phyloP scores from a whole-genome alignment of 345 rosid genomes.

The Abelmoschus esculentus region DNA sequence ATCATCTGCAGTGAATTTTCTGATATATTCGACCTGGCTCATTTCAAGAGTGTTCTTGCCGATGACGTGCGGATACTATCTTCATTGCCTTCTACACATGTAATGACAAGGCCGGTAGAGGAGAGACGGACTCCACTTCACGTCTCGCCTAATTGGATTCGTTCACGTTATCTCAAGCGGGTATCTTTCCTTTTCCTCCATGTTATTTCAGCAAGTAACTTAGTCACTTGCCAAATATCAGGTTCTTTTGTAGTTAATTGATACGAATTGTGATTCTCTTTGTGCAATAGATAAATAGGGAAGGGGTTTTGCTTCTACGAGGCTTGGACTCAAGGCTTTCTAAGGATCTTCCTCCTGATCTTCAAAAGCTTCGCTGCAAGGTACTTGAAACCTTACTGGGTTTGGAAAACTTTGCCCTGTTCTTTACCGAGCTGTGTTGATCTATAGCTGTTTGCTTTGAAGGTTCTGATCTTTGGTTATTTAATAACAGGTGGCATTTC shows the following conservation, averaged over 20 bases:
- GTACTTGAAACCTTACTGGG: conserved; percentile 23
- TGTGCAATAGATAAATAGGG: conserved; percentile 61
- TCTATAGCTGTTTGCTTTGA: background rate
- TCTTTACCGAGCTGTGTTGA: background rate
- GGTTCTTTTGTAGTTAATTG: background rate
- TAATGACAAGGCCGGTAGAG: conserved; percentile 80
- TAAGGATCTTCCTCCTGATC: conserved; percentile 85
- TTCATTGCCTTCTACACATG: conserved; percentile 65
- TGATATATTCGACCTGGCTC: conserved; percentile 87
- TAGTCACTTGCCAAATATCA: background rate
- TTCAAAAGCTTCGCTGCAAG: conserved; percentile 95
- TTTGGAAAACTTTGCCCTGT: background rate
- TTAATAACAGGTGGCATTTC: conserved; percentile 67
- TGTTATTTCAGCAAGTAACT: background rate
- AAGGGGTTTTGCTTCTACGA: conserved; percentile 80
- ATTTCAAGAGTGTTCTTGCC: conserved; percentile 71
- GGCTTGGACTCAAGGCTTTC: conserved; percentile 94
- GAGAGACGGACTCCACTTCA: conserved; percentile 69
- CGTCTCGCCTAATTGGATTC: conserved; percentile 89
- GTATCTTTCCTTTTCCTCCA: conserved; percentile 27
- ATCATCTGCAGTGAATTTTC: conserved; percentile 69
- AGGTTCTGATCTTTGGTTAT: background rate
- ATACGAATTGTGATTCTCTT: background rate
- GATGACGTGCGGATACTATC: conserved; percentile 83
- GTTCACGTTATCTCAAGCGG: conserved; percentile 71